Evolutionary conservation across 768 basidiomycete genomes (phyloP).

Genomic region (Lactarius psammicola): DNA sequence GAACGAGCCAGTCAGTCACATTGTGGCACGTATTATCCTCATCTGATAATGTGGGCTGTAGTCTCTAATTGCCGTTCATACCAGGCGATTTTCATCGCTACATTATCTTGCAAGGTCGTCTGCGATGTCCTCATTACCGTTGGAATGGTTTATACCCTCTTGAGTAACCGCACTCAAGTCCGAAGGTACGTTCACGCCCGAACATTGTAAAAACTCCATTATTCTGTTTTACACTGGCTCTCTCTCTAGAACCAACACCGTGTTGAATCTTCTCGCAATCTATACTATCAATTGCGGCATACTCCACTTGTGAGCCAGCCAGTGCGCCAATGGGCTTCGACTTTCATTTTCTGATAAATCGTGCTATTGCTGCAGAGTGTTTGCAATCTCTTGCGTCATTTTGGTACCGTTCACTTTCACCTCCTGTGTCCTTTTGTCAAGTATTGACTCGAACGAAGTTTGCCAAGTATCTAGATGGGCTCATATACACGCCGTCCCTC

Average conservation of each 20-base stretch:
- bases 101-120: too few relatives aligned
- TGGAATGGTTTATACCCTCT: too few relatives aligned
- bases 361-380: not conserved
- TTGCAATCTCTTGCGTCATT: not conserved
- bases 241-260: not conserved
- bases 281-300: conserved; percentile 2
- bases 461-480: too few relatives aligned
- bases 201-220: too few relatives aligned
- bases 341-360: not conserved
- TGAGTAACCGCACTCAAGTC: too few relatives aligned
- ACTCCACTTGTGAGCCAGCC: not conserved
- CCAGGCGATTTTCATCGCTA: not conserved
- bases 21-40: too few relatives aligned
- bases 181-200: too few relatives aligned
- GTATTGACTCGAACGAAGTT: too few relatives aligned
- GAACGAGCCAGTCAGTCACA: too few relatives aligned
- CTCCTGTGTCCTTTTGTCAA: too few relatives aligned
- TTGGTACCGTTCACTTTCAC: not conserved
- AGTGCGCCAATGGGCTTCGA: not conserved
- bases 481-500: too few relatives aligned
- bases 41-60: not conserved
- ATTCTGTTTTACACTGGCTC: not conserved
- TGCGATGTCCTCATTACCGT: too few relatives aligned
- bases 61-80: not conserved
- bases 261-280: not conserved